Evolutionary conservation across 345 rosid genomes (phyloP), one percentile per base, ranked within the genome.

Genomic region (Isatis tinctoria): DNA sequence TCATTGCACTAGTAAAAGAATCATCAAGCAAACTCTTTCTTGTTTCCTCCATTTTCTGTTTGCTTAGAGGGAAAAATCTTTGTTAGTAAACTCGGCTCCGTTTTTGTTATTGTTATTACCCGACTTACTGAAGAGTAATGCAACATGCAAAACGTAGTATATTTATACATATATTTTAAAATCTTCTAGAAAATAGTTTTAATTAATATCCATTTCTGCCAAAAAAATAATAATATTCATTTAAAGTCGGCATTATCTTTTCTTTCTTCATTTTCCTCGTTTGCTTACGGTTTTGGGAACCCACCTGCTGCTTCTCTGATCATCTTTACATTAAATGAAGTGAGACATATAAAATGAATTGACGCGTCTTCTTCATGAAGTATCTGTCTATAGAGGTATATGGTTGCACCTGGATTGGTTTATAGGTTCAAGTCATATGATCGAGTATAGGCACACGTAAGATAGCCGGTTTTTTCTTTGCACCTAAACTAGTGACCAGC

Each of bases 1-100:
- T 51, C 77, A 72, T 66, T 58, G 80, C 80, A 72, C 80, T 71
- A 20, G 48, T 52, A 39, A 77, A 77, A 41, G 73, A 39, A 71
- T 77, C 80, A 58, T 65, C 80, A 62, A 70, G 63, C 77, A 71
- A 58, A 9, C 41, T 65, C 35, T 58, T 65, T 49, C 41, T 49
- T 22, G 76, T 59, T 71, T 59, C 58, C 32, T 77, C 80, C 80
- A 77, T 76, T 22, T 9, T 45, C 5, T 45, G 14, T 41, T 67
- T 37, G 8, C 32, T 22, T 40, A 48, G 67, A 37, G 10, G 44
- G 52, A 27, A 60, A 39, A 27, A 47, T 16, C 2, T 17, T 2
- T 6, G 14, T 27, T 14, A 24, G 65, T 69, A 54, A 27, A 24
- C n/a, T 70, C 20, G 8, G 44, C 66, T 20, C 5, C 6, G 16